Evolutionary conservation across 2,329 filamentous ascomycete genomes (phyloP).

Genomic region (Fusarium cyanostomum): DNA sequence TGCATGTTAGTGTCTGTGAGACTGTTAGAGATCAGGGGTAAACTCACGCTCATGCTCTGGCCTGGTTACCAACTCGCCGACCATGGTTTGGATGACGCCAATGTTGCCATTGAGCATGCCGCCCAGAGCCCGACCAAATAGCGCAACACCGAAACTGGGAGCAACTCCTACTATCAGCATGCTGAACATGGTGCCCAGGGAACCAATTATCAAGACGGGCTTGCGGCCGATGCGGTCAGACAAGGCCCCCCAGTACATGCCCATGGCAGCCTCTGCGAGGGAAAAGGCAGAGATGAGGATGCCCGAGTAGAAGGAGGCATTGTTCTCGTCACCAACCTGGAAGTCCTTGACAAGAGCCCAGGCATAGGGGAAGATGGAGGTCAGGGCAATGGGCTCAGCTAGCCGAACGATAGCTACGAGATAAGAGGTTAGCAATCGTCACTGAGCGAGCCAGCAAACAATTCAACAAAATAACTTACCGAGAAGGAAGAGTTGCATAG

Average conservation of each 20-base stretch:
- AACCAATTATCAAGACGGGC: conserved; percentile 83
- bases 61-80: conserved; percentile 84
- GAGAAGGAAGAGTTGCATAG: conserved; percentile 83
- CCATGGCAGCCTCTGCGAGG: conserved; percentile 82
- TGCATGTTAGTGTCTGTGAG: conserved; percentile 2
- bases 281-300: conserved; percentile 88
- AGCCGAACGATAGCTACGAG: conserved; percentile 84
- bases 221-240: conserved; percentile 87
- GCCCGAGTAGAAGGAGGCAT: conserved; percentile 89
- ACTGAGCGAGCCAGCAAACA: conserved; percentile 82
- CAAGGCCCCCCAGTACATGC: conserved; percentile 87
- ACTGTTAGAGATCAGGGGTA: background rate
- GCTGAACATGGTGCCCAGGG: conserved; percentile 82
- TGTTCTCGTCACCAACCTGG: conserved; percentile 73
- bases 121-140: conserved; percentile 78
- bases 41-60: conserved; percentile 87
- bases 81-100: conserved; percentile 91
- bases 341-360: conserved; percentile 85
- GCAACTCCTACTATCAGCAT: conserved; percentile 86
- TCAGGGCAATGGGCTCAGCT: conserved; percentile 91
- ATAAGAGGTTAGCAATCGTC: background rate
- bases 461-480: conserved; percentile 62
- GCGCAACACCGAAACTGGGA: conserved; percentile 83
- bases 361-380: conserved; percentile 92
- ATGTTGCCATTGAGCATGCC: conserved; percentile 92